Evolutionary conservation across 768 basidiomycete species (phyloP), one percentile per base, ranked within the genome.

Genomic region (Kwoniella sp.): DNA sequence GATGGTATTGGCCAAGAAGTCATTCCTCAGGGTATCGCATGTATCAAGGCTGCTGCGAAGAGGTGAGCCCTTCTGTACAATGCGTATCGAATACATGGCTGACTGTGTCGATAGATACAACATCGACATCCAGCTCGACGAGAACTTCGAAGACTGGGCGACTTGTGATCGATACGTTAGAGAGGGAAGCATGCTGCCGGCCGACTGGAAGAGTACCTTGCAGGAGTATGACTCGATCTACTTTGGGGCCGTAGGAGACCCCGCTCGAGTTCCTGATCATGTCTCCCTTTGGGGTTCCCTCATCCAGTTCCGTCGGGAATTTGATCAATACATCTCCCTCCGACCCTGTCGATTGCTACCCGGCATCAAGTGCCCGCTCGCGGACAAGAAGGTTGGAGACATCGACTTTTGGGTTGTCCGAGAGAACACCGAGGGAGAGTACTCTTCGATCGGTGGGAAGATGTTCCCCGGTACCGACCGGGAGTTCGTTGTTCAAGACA

Each of bases 371-470:
- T 83, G 83, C 5, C 85, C 84, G 5, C 56, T 70, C 1, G 85
- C 51, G 79, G 82, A 30, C 82, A 83, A 64, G 80, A 82, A 82
- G 55, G 73, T 81, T 0, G 79, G 79, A 13, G 67, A 78, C 25
- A 83, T 85, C 55, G 84, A 86, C 70, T 85, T 84, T 73, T 79
- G 84, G 65, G 84, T 84, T 25, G 83, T 99, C 80, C 91, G 96
- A 76, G 96, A 99, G 83, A 99, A 99, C 82, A 99, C 96, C 12
- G 96, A 99, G 82, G 96, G 96, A 80, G 96, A 99, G 81, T 99
- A 99, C 82, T 97, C 94, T 63, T 96, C 96, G 69, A 98, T 99
- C 72, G 96, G 69, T 15, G 69, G 69, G 13, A 64, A 63, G 37
- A 70, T 68, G 56, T 68, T 67, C 40, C 58, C 58, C 7, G 66